Percentiles rank a stretch among this genome's conserved stretches.
Conservation (phyloP, 192 early-diverging fungal species). For the Entomortierella chlamydospora region DNA sequence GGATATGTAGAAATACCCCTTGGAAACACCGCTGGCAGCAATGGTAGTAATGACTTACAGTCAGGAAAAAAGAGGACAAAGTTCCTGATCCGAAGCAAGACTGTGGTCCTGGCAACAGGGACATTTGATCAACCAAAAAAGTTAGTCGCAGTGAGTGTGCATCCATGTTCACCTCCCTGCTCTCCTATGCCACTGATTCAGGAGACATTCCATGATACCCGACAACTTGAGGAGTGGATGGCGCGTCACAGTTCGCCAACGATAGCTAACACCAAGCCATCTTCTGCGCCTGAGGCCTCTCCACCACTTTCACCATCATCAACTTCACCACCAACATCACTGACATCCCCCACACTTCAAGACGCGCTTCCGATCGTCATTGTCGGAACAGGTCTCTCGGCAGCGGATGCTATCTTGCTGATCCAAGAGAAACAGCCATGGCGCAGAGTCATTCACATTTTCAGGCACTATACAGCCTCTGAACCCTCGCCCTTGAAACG, state of each 20-base stretch:
- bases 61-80: constrained; percentile 6
- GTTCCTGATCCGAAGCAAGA: constrained; percentile 38
- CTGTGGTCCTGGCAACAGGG: constrained; percentile 39
- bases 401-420: constrained; percentile 44
- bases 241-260: constrained; percentile 11
- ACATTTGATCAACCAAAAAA: constrained; percentile 54
- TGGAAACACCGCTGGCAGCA: background rate
- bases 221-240: constrained; percentile 53
- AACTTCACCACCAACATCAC: background rate
- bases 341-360: background rate
- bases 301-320: constrained; percentile 3
- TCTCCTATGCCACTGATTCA: constrained; percentile 25
- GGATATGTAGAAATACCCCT: constrained; percentile 23
- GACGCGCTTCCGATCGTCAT: constrained; percentile 31
- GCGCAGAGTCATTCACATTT: constrained; percentile 47
- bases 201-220: constrained; percentile 46
- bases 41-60: background rate
- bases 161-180: constrained; percentile 28
- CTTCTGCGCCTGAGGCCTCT: background rate
- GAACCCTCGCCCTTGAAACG: constrained; percentile 47
- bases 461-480: constrained; percentile 35
- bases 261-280: background rate
- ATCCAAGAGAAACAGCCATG: constrained; percentile 52
- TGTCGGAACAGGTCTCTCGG: constrained; percentile 50
- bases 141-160: constrained; percentile 20